These are phyloP conservation scores for Leccinum olivaceopallidum DNA, from an alignment of 768 basidiomycete genomes.

Conservation along the genomic window DNA sequence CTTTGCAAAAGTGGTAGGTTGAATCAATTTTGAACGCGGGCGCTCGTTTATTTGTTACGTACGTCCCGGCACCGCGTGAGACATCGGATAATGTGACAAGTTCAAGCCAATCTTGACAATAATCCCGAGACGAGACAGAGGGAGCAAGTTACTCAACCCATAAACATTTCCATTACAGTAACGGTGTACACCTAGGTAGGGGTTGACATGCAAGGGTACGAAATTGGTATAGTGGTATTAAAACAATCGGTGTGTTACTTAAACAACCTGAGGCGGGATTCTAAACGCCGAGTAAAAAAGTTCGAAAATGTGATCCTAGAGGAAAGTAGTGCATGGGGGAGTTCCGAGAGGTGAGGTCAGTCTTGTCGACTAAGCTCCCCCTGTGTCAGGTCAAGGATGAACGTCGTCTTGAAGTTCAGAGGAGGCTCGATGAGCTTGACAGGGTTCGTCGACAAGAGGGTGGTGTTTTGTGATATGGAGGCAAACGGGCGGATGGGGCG, in stretches of 20 bases:
- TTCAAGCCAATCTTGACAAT: background rate
- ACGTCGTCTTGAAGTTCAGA: conserved; percentile 64
- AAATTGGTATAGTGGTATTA: conserved; percentile 12
- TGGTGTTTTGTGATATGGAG: conserved; percentile 42
- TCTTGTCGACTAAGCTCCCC: conserved; percentile 77
- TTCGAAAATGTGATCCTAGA: conserved; percentile 4
- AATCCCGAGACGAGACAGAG: background rate
- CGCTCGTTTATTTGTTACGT: background rate
- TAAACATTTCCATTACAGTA: conserved; percentile 4
- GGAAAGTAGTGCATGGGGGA: background rate
- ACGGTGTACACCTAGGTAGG: background rate
- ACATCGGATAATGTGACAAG: background rate
- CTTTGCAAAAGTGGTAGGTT: background rate
- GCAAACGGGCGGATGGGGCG: conserved; percentile 80
- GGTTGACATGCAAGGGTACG: background rate
- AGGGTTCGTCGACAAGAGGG: conserved; percentile 41
- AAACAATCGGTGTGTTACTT: conserved; percentile 19
- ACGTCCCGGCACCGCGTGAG: background rate
- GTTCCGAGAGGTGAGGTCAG: conserved; percentile 23
- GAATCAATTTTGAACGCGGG: background rate
- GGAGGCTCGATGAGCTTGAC: conserved; percentile 82
- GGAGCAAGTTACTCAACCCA: background rate
- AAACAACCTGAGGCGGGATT: conserved; percentile 14
- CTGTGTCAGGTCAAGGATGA: conserved; percentile 79
- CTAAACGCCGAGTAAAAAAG: conserved; percentile 25